Evolutionary conservation across 2,329 filamentous ascomycete genomes (phyloP).

Genomic region (Apiospora koreana): DNA sequence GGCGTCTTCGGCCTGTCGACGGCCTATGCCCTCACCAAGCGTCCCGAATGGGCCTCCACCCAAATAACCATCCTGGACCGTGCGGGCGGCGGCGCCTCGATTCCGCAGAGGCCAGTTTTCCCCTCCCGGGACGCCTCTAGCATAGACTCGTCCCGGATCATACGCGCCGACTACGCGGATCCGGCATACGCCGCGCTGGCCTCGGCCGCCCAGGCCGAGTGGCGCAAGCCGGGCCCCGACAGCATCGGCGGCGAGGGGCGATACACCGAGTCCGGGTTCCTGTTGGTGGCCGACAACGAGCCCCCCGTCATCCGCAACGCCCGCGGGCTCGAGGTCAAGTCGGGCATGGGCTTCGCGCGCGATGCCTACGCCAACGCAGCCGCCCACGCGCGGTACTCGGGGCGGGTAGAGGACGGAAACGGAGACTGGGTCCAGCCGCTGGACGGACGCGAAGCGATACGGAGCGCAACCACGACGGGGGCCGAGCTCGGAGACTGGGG

Average conservation of each 20-base stretch:
- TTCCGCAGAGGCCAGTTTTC: slow-evolving; percentile 48
- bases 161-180: slow-evolving; percentile 79
- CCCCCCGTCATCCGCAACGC: slow-evolving; percentile 22
- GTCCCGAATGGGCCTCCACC: slow-evolving; percentile 54
- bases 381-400: slow-evolving; percentile 45
- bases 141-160: slow-evolving; percentile 64
- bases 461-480: slow-evolving; percentile 45
- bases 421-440: slow-evolving; percentile 43
- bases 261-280: slow-evolving; percentile 70
- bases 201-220: slow-evolving; percentile 67
- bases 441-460: slow-evolving; percentile 45
- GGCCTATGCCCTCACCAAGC: slow-evolving; percentile 68
- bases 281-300: slow-evolving; percentile 59
- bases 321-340: slow-evolving; percentile 38
- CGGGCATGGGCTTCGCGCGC: slow-evolving; percentile 59
- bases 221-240: slow-evolving; percentile 59
- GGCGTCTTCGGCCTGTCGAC: slow-evolving; percentile 48
- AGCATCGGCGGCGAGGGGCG: slow-evolving; percentile 63
- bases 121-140: slow-evolving; percentile 61
- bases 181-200: slow-evolving; percentile 75
- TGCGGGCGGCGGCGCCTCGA: too few relatives aligned
- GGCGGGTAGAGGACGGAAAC: slow-evolving; percentile 29
- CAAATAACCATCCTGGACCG: slow-evolving; percentile 60
- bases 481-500: slow-evolving; percentile 63
- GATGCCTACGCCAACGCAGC: slow-evolving; percentile 63